Evolutionary conservation across 2,329 filamentous ascomycete genomes (phyloP).

Genomic region (Sclerotinia nivalis): DNA sequence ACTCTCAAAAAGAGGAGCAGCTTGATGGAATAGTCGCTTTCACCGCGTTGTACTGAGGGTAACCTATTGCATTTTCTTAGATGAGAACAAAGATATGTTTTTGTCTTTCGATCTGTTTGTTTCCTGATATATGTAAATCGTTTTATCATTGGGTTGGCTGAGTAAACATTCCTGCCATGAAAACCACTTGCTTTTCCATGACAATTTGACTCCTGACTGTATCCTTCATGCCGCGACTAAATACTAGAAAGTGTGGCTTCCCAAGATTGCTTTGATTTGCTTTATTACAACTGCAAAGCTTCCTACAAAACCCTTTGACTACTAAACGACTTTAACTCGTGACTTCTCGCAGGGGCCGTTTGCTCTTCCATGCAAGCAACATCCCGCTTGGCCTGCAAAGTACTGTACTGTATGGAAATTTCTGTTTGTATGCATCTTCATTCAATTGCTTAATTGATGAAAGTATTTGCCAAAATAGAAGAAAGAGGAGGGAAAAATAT

Average conservation of each 20-base stretch:
- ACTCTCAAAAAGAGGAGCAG: not conserved
- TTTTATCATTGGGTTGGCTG: not conserved
- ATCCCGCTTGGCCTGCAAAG: not conserved
- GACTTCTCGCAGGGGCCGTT: not conserved
- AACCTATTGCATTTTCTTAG: not conserved
- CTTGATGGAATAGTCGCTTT: not conserved
- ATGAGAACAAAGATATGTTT: not conserved
- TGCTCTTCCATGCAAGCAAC: not conserved
- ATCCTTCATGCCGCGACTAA: not conserved
- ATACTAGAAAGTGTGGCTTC: not conserved
- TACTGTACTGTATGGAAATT: not conserved
- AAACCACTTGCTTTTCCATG: not conserved
- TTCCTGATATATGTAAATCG: not conserved
- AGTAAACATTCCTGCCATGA: too few relatives aligned
- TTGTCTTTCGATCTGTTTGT: not conserved
- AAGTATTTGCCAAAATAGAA: not conserved
- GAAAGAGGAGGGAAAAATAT: too few relatives aligned
- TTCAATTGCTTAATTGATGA: not conserved
- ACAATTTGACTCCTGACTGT: not conserved
- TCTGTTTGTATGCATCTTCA: not conserved
- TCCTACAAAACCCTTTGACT: not conserved
- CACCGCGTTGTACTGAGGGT: not conserved
- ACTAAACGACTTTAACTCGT: not conserved
- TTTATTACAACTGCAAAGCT: not conserved
- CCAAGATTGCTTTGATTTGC: not conserved